These are phyloP conservation scores for Lichtheimia corymbifera DNA, from an alignment of 371 early-diverging fungal species.

Conservation along the genomic window DNA sequence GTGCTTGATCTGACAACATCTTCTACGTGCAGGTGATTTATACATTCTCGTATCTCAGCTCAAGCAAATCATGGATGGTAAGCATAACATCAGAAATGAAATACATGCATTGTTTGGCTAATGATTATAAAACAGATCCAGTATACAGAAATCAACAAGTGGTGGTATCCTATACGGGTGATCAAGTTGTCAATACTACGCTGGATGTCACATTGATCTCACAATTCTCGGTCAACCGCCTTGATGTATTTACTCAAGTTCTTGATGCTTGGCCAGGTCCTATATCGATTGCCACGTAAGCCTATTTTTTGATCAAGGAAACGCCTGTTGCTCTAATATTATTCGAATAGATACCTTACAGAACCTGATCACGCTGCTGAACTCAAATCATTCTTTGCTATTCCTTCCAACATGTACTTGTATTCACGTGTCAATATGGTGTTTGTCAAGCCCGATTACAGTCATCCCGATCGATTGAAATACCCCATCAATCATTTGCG, in stretches of 20 bases:
- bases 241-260: conserved; percentile 53
- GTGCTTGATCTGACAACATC: not conserved
- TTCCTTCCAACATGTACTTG: conserved; percentile 19
- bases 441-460: conserved; percentile 56
- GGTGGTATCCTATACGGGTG: conserved; percentile 3
- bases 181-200: not conserved
- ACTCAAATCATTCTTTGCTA: conserved; percentile 47
- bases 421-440: conserved; percentile 38
- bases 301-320: not conserved
- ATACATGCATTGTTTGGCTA: not conserved
- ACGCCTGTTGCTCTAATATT: not conserved
- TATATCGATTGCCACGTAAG: conserved; percentile 59
- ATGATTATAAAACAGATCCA: conserved; percentile 7
- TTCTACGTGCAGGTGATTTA: conserved; percentile 17
- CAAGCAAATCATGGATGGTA: conserved; percentile 28
- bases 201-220: conserved; percentile 54
- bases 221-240: conserved; percentile 63
- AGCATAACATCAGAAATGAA: not conserved
- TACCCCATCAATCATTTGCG: conserved; percentile 70
- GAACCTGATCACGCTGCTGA: conserved; percentile 44
- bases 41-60: conserved; percentile 32
- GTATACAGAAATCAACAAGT: conserved; percentile 11
- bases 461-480: conserved; percentile 29
- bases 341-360: conserved; percentile 51
- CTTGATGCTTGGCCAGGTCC: conserved; percentile 58